Conservation (phyloP, 495 filamentous ascomycete genomes). For the Ascobolus immersus region DNA sequence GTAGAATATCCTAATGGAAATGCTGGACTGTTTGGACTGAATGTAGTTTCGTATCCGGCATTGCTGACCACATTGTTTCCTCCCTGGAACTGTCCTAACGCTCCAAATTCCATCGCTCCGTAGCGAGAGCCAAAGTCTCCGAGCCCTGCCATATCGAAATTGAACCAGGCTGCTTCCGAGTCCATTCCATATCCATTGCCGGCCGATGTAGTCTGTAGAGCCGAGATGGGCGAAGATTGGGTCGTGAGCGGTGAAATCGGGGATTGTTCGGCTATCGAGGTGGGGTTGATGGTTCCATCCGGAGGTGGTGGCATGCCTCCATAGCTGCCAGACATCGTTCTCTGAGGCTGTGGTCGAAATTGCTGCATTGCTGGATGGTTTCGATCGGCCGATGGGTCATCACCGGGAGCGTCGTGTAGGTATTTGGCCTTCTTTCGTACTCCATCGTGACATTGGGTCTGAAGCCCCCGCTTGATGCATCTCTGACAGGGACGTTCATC, state of each 20-base stretch:
- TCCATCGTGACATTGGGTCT: constrained; percentile 78
- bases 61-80: too few species aligned
- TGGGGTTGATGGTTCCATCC: constrained; percentile 16
- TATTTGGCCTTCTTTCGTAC: constrained; percentile 98
- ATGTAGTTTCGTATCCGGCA: too few species aligned
- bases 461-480: constrained; percentile 78
- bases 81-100: constrained; percentile 90
- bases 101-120: constrained; percentile 74
- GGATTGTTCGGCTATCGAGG: too few species aligned
- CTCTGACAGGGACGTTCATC: constrained; percentile 78
- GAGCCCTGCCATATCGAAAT: constrained; percentile 75
- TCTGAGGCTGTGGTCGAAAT: neutral
- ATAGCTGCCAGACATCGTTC: neutral
- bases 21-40: too few species aligned
- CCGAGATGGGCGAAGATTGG: too few species aligned
- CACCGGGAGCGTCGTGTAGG: constrained; percentile 62
- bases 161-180: constrained; percentile 70
- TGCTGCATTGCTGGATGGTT: neutral
- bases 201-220: too few species aligned
- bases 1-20: too few species aligned
- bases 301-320: constrained; percentile 11
- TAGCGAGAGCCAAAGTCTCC: constrained; percentile 95
- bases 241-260: too few species aligned
- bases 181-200: too few species aligned
- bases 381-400: neutral